Conservation (phyloP, 805 yeast genomes). For the Schizosaccharomyces lindneri region DNA sequence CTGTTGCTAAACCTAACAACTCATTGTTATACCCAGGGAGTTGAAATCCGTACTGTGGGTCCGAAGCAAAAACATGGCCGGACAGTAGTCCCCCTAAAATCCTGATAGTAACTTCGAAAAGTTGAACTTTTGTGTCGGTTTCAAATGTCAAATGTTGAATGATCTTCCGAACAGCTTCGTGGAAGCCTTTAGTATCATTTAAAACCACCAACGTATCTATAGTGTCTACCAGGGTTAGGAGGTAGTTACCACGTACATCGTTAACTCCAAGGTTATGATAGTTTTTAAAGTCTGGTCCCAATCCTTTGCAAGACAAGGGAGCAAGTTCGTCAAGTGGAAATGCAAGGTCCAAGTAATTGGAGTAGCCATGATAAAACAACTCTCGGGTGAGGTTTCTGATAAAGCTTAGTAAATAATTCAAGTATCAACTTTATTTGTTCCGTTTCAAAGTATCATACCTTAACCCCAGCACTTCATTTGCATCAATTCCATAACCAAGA, state of each 20-base stretch:
- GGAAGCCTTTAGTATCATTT: conserved; percentile 35
- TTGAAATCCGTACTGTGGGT: conserved; percentile 20
- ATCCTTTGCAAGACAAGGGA: conserved; percentile 48
- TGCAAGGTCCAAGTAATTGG: not conserved
- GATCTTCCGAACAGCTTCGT: conserved; percentile 20
- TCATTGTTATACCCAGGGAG: conserved; percentile 38
- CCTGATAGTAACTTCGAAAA: conserved; percentile 66
- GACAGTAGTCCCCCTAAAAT: conserved; percentile 62
- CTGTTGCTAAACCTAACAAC: conserved; percentile 44
- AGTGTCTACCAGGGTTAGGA: conserved; percentile 55
- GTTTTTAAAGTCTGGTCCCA: conserved; percentile 35
- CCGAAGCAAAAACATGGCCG: conserved; percentile 46
- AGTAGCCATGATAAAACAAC: conserved; percentile 1
- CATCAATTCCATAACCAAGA: not conserved
- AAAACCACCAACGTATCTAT: conserved; percentile 56
- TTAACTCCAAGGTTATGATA: conserved; percentile 33
- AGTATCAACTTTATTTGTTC: too few species aligned
- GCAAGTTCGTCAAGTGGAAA: conserved; percentile 16
- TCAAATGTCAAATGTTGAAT: conserved; percentile 24
- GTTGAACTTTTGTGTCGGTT: conserved; percentile 52
- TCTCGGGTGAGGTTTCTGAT: not conserved
- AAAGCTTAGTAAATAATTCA: not conserved
- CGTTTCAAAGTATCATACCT: not conserved
- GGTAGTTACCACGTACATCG: conserved; percentile 67
- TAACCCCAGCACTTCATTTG: not conserved